phyloP scores from a whole-genome alignment of 2,329 filamentous ascomycete genomes.

The Moelleriella libera region DNA sequence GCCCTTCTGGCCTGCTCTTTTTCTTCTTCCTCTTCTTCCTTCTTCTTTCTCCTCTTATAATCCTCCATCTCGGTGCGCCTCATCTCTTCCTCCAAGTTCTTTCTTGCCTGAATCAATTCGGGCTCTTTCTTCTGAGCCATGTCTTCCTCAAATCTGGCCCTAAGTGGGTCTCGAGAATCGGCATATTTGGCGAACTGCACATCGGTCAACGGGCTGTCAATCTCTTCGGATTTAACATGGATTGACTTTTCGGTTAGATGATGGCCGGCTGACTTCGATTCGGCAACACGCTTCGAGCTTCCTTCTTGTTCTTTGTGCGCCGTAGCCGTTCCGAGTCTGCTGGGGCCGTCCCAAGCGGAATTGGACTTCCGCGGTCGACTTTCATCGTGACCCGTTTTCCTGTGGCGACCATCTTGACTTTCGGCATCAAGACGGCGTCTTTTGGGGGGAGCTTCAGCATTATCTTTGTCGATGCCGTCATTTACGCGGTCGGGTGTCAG shows the following conservation, averaged over 20 bases:
- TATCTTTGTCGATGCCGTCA: constrained; percentile 34
- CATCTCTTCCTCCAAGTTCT: not conserved
- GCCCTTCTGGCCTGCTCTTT: constrained; percentile 5
- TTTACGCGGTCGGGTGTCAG: constrained; percentile 41
- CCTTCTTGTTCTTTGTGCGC: constrained; percentile 28
- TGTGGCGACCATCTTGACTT: constrained; percentile 31
- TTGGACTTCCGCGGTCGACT: constrained; percentile 28
- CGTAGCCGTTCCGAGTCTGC: constrained; percentile 18
- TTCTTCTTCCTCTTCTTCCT: constrained; percentile 7
- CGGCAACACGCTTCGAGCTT: constrained; percentile 13
- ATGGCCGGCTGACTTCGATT: constrained; percentile 21
- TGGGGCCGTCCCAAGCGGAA: constrained; percentile 22
- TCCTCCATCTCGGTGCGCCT: not conserved
- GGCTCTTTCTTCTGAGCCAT: constrained; percentile 3
- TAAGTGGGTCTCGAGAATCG: constrained; percentile 8
- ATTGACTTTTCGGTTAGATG: constrained; percentile 32
- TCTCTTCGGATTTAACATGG: constrained; percentile 43
- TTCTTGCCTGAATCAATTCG: not conserved
- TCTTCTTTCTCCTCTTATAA: not conserved
- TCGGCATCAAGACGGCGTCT: constrained; percentile 43
- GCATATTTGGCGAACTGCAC: constrained; percentile 17
- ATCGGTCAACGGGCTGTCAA: constrained; percentile 42
- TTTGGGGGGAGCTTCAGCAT: constrained; percentile 36
- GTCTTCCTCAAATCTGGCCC: constrained; percentile 12
- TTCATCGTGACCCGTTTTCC: constrained; percentile 29